phyloP scores from a whole-genome alignment of 495 filamentous ascomycete genomes.

The Lepidopterella palustris region DNA sequence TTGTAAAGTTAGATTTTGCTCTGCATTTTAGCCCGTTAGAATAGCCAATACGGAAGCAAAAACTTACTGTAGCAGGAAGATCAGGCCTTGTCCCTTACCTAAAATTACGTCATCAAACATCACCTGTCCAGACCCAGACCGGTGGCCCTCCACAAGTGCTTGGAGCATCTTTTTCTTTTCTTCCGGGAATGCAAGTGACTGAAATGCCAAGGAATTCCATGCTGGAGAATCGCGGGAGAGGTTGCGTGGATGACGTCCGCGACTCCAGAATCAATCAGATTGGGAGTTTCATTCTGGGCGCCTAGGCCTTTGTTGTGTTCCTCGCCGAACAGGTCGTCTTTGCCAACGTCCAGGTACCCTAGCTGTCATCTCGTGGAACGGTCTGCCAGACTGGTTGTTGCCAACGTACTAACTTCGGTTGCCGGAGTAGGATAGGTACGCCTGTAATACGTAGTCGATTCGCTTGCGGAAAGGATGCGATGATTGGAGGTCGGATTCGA shows the following conservation, averaged over 20 bases:
- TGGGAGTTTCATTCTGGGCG: neutral
- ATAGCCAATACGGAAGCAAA: neutral
- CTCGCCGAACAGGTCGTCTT: neutral
- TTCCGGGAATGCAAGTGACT: neutral
- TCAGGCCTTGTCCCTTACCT: slow-evolving; percentile 3
- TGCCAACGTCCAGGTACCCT: neutral
- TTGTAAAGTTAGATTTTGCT: no score
- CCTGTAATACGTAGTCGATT: no score
- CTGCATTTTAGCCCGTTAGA: neutral
- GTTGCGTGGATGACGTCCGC: neutral
- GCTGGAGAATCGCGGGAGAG: neutral
- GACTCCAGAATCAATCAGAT: neutral
- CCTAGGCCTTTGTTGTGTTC: neutral
- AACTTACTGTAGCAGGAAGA: slow-evolving; percentile 4
- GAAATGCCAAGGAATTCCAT: slow-evolving; percentile 1
- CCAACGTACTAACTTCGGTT: neutral
- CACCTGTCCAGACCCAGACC: neutral
- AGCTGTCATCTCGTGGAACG: neutral
- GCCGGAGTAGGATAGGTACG: neutral
- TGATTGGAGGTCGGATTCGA: no score
- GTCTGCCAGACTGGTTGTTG: neutral
- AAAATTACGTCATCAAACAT: neutral
- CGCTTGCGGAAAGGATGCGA: no score
- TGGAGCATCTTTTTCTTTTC: neutral
- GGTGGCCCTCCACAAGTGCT: neutral